Evolutionary conservation across 768 basidiomycete species (phyloP), one percentile per base, ranked within the genome.

Genomic region (Lactarius pseudohatsudake): DNA sequence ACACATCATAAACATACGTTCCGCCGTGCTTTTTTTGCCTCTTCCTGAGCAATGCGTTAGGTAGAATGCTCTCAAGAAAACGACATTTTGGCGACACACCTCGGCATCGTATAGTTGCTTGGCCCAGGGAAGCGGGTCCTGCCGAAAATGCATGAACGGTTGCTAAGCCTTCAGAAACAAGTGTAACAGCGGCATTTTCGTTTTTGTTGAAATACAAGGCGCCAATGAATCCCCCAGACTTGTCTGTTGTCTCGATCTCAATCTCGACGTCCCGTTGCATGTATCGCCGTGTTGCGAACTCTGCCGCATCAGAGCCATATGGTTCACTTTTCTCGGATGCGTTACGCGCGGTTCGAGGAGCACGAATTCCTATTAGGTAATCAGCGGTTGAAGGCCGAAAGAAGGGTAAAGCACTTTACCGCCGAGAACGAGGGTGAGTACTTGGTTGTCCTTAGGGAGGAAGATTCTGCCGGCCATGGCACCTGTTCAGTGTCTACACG

Each of bases 191-290:
- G 47, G 83, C 90, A 76, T 97, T 98, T 70, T 92, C 90, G 1
- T 82, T 86, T 75, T 94, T 96, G 77, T 91, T 90, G 71, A 91
- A 64, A 76, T 89, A 96, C 62, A 98, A 81, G 1, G 89, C 78
- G 16, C 96, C 96, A 70, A 98, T 96, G 77, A 96, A 98, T 3
- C 97, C 97, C 45, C 96, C 96, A 4, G 90, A 89, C 77, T 97
- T 98, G 80, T 99, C 96, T 18, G 89, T 85, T 18, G 84, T 84
- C 65, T 96, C 93, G 56, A 98, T 88, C 71, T 93, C 91, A 66
- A 98, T 88, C 76, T 99, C 96, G 7, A 94, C 88, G 73, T 99
- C 96, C 34, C 96, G 86, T 76, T 99, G 96, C 89, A 98, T 89
- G 75, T 89, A 95, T 67, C 85, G 84, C 53, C 86, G 85, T 9